Evolutionary conservation across 257 asterid species (phyloP).

Genomic region (Salvia miltiorrhiza): DNA sequence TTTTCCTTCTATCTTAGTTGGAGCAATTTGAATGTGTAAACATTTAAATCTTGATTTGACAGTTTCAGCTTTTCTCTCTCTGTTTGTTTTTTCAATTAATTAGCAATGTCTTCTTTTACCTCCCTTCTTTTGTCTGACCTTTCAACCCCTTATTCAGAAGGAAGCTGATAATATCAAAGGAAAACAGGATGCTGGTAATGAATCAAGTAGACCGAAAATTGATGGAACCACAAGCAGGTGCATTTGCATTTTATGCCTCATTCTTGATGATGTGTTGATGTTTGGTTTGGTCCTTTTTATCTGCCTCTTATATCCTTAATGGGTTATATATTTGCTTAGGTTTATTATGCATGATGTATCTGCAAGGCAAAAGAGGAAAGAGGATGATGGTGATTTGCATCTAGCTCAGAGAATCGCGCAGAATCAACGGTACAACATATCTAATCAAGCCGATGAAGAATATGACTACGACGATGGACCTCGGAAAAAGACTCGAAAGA

Average conservation of each 20-base stretch:
- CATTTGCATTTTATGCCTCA: constrained; percentile 13
- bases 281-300: background rate
- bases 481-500: constrained; percentile 58
- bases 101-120: background rate
- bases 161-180: constrained; percentile 59
- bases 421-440: constrained; percentile 51
- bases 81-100: background rate
- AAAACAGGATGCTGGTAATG: constrained; percentile 34
- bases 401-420: constrained; percentile 71
- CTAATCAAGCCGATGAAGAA: constrained; percentile 87
- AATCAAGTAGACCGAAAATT: constrained; percentile 36
- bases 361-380: constrained; percentile 61
- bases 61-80: background rate
- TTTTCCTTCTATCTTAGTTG: background rate
- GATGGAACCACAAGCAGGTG: constrained; percentile 89
- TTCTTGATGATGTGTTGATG: background rate
- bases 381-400: constrained; percentile 80
- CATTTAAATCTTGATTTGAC: background rate
- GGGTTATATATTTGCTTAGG: constrained; percentile 34
- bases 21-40: background rate
- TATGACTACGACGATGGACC: constrained; percentile 89
- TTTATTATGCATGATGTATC: constrained; percentile 62
- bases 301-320: constrained; percentile 17
- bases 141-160: constrained; percentile 40
- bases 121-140: constrained; percentile 11